A percentile compares a stretch with the other conserved stretches of the same genome.
phyloP scores from a whole-genome alignment of 352 stramenopile species.

The Globisporangium canariense region DNA sequence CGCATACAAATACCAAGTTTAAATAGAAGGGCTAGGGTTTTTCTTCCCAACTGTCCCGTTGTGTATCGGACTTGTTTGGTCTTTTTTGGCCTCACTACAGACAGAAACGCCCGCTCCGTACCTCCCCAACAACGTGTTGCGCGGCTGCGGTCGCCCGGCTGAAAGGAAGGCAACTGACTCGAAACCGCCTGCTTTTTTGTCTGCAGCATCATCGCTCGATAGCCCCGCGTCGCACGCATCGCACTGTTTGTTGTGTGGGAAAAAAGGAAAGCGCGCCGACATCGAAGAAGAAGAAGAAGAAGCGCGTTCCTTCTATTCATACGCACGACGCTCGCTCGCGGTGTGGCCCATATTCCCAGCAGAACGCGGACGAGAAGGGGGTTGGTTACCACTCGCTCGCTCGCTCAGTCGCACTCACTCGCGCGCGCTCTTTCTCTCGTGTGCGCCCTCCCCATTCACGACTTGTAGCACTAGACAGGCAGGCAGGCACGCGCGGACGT shows the following conservation, averaged over 20 bases:
- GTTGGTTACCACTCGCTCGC: neutral
- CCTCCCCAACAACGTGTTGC: too few species aligned
- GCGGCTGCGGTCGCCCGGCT: too few species aligned
- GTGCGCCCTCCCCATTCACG: neutral
- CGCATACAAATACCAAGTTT: neutral
- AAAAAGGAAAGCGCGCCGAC: conserved; percentile 6
- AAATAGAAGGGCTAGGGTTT: neutral
- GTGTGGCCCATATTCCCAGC: neutral
- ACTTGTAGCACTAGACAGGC: neutral
- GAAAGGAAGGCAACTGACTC: too few species aligned
- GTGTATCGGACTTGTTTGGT: too few species aligned
- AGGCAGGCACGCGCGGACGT: neutral
- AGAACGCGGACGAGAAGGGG: neutral
- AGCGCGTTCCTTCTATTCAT: conserved; percentile 13
- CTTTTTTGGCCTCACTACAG: too few species aligned
- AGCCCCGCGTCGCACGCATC: neutral
- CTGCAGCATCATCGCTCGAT: neutral
- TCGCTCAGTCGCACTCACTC: neutral
- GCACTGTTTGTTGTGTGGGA: neutral
- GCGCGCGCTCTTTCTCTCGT: neutral
- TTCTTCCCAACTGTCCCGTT: too few species aligned
- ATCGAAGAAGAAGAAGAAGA: neutral
- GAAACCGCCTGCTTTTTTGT: neutral
- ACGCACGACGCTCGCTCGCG: neutral
- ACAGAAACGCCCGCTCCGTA: too few species aligned